Evolutionary conservation across 805 yeast species (phyloP), one percentile per base, ranked within the genome.

Genomic region (Grigorovia humatica): DNA sequence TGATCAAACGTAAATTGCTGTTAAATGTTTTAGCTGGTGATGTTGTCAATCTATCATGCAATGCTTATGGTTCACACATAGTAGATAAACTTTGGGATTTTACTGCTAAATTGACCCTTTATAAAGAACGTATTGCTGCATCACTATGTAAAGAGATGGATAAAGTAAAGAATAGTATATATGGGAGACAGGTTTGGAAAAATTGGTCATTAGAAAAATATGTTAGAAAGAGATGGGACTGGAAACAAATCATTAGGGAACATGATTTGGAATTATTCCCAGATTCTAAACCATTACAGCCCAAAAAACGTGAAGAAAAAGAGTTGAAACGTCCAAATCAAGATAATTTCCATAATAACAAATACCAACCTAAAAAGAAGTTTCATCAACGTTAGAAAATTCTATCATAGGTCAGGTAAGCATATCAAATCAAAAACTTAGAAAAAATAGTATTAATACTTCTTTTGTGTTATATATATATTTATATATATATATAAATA

Each of bases 121-220:
- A 84, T 66, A 85, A 95, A 59, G 98, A 91, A 64, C 77, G 91
- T 58, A 77, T 91, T 54, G 96, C 95, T 0, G 75, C 76, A 23
- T 83, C 82, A 53, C 70, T 91, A 54, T 61, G 72, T 29, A 75
- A 72, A 17, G 77, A 82, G 44, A 77, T 82, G 43, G 83, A 79
- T 42, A 74, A 76, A 54, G 85, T 93, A 45, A 89, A 93, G 70
- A 88, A 83, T 54, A 86, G 96, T 63, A 78, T 74, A 12, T 93
- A 91, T 62, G 99, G 99, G 40, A 80, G 83, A 63, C 76, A 81
- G 59, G 98, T 93, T 1, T 93, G 98, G 98, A 86, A 85, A 65
- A 93, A 91, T 66, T 91, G 98, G 97, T 71, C 78, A 38, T 77
- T 91, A 83, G 98, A 91, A 64, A 69, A 82, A 59, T 91, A 81